Conservation (phyloP, 208 protist species). For the Pavlovales sp. region DNA sequence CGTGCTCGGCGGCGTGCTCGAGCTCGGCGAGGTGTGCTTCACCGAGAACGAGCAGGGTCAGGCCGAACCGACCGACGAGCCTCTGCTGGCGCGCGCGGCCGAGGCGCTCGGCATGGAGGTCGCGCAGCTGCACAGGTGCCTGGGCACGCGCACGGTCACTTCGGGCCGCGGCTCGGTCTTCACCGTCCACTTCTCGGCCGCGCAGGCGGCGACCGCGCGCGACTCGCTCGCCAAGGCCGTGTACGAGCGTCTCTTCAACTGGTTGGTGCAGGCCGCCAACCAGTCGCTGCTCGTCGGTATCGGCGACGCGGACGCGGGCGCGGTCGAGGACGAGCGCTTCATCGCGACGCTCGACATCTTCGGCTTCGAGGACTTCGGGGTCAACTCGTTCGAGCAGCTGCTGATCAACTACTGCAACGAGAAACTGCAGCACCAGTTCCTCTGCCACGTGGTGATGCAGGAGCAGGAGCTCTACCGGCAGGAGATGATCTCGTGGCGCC, state of each 20-base stretch:
- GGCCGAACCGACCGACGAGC: too few relatives aligned
- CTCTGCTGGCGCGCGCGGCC: neutral
- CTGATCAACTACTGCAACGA: conserved; percentile 91
- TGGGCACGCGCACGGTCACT: neutral
- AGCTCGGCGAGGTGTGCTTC: conserved; percentile 1
- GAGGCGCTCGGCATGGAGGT: conserved; percentile 1
- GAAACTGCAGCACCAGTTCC: conserved; percentile 58
- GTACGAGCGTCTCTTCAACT: conserved; percentile 89
- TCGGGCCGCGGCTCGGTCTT: neutral
- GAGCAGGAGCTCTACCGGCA: conserved; percentile 29
- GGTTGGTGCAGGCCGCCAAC: conserved; percentile 86
- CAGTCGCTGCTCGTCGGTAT: conserved; percentile 34
- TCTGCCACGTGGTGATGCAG: conserved; percentile 40
- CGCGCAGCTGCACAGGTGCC: neutral
- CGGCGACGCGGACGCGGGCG: too few relatives aligned
- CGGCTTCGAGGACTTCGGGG: conserved; percentile 72
- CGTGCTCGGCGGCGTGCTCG: neutral
- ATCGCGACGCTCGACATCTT: conserved; percentile 72
- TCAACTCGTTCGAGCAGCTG: conserved; percentile 88
- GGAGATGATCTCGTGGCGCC: neutral
- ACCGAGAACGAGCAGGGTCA: neutral
- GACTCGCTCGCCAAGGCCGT: conserved; percentile 88
- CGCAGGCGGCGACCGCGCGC: conserved; percentile 50
- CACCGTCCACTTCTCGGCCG: neutral
- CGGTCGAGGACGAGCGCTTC: neutral